Base-by-base conservation (phyloP, 495 filamentous ascomycete species). In the Bacidia rubella region DNA sequence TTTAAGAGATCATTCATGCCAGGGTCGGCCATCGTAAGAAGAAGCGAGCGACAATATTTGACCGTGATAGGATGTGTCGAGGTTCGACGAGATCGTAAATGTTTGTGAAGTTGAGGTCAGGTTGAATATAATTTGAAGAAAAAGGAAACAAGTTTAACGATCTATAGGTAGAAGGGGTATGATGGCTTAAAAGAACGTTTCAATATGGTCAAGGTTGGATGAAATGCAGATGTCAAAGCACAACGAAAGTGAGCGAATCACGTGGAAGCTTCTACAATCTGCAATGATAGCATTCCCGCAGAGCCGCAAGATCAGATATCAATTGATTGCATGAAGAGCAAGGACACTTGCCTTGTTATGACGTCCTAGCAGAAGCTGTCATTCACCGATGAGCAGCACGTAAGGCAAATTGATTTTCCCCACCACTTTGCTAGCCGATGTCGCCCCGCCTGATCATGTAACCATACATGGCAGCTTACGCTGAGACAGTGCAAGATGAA, bases 1-100 rank as follows among this genome's bases (percentile, higher is more conserved):
- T 87, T 87, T 51, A 98, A 83, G 70, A 98, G 85, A 57, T 82
- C 74, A 66, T 82, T 85, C 68, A 86, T 70, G 51, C 71, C 68
- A 23, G 77, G 70, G 55, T 82, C 72, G 70, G 72, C 77, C 60
- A 60, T 74, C 54, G 40, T 49, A 38, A 38, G n/a, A 26, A n/a
- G n/a, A n/a, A n/a, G n/a, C n/a, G n/a, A n/a, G n/a, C n/a, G n/a
- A n/a, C n/a, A n/a, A n/a, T n/a, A n/a, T n/a, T n/a, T n/a, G n/a
- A n/a, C n/a, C 41, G 19, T 43, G 5, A 9, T 11, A 12, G 11
- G 41, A 43, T 43, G 2, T 43, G 15, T 2, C 11, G 0, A 20
- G 3, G n/a, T 41, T 10, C 20, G 2, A 41, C 19, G 41, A 43
- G 23, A 3, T 4, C 15, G 41, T 5, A 43, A 43, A 43, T 17